These are phyloP conservation scores for Paxillus involutus DNA, from an alignment of 768 basidiomycete genomes.

Conservation along the genomic window DNA sequence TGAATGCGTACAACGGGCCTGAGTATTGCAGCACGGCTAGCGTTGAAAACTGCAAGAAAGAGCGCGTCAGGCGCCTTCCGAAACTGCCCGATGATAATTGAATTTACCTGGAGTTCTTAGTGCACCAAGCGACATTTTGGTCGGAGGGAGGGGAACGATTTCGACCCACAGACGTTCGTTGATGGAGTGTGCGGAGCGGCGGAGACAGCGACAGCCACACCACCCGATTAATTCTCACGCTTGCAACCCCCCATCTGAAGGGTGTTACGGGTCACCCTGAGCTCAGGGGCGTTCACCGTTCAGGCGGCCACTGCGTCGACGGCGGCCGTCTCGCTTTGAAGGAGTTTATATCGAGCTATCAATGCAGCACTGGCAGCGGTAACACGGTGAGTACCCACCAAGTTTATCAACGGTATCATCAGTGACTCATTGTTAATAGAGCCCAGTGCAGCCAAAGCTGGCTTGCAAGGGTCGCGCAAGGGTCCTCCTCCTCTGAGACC, in stretches of 20 bases:
- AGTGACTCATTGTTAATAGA: not conserved
- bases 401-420: not conserved
- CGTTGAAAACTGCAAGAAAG: constrained; percentile 30
- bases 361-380: not conserved
- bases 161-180: not conserved
- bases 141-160: not conserved
- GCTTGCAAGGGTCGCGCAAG: not conserved
- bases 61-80: not conserved
- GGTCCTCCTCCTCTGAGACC: not conserved
- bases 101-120: constrained; percentile 36
- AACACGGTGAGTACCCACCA: not conserved
- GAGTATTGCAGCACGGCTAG: constrained; percentile 45
- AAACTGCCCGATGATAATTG: not conserved
- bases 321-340: too few species aligned
- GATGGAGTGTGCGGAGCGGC: not conserved
- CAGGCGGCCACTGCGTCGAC: too few species aligned
- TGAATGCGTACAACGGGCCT: constrained; percentile 44
- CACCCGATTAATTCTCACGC: not conserved
- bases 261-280: not conserved
- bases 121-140: constrained; percentile 49
- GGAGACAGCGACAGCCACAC: not conserved
- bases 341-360: not conserved
- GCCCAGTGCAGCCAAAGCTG: not conserved
- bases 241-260: not conserved
- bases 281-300: not conserved